Conservation (phyloP, 2,329 filamentous ascomycete genomes). For the Arthrocladium fulminans region DNA sequence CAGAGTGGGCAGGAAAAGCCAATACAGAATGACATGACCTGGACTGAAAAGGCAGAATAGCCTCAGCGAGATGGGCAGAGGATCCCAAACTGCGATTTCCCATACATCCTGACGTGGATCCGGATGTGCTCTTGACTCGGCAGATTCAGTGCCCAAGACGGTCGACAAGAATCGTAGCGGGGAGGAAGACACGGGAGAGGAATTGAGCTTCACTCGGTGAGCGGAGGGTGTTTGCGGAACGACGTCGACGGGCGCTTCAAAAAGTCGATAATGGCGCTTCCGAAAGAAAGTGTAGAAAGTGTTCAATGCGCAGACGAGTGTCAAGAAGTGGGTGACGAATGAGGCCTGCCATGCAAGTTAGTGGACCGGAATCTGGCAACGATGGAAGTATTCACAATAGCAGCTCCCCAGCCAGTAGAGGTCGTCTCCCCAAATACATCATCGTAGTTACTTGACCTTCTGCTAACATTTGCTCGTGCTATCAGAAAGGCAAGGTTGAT, state of each 20-base stretch:
- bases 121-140: constrained; percentile 76
- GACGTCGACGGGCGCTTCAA: constrained; percentile 74
- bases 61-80: constrained; percentile 69
- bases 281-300: constrained; percentile 72
- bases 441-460: constrained; percentile 49
- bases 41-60: constrained; percentile 89
- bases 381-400: constrained; percentile 45
- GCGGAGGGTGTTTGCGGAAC: constrained; percentile 73
- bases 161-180: constrained; percentile 67
- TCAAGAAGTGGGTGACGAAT: constrained; percentile 62
- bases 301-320: constrained; percentile 61
- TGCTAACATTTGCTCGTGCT: constrained; percentile 66
- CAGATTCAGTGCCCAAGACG: constrained; percentile 58
- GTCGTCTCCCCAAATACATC: constrained; percentile 74
- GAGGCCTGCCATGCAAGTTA: constrained; percentile 45
- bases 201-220: constrained; percentile 78
- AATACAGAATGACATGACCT: constrained; percentile 83
- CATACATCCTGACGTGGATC: constrained; percentile 79
- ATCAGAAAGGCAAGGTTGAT: constrained; percentile 75
- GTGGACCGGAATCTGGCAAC: constrained; percentile 4
- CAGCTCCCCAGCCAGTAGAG: constrained; percentile 56
- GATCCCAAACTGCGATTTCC: constrained; percentile 92
- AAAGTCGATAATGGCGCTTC: constrained; percentile 80
- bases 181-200: constrained; percentile 66
- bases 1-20: constrained; percentile 72